Conservation (phyloP, 2,329 filamentous ascomycete genomes). For the Xylariaceae sp. region DNA sequence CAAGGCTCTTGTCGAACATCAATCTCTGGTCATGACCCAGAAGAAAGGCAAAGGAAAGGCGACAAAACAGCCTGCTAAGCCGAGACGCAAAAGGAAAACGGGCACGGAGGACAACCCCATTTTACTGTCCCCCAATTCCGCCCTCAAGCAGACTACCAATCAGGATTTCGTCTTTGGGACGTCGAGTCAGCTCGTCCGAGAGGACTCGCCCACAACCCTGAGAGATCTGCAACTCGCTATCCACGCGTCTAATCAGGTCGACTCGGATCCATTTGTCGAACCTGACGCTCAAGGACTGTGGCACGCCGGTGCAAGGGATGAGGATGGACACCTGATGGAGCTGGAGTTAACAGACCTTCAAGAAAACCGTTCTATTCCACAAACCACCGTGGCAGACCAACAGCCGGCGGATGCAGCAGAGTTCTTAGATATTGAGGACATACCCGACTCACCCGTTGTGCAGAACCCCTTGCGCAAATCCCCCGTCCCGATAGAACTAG, state of each 20-base stretch:
- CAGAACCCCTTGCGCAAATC: neutral
- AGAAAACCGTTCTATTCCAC: too few relatives aligned
- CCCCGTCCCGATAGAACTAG: constrained; percentile 1
- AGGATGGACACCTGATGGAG: constrained; percentile 56
- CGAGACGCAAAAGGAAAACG: constrained; percentile 30
- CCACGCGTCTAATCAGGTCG: constrained; percentile 44
- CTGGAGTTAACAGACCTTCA: constrained; percentile 54
- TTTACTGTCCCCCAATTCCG: constrained; percentile 62
- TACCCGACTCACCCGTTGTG: constrained; percentile 15
- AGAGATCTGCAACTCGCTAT: constrained; percentile 56
- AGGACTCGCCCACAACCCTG: constrained; percentile 61
- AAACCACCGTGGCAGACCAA: constrained; percentile 8
- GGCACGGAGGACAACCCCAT: constrained; percentile 35
- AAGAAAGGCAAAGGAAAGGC: constrained; percentile 30
- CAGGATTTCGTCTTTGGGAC: constrained; percentile 83
- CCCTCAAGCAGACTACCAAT: constrained; percentile 54
- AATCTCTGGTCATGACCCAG: constrained; percentile 25
- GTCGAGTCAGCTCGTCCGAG: constrained; percentile 70
- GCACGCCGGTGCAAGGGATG: constrained; percentile 61
- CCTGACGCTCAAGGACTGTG: constrained; percentile 46
- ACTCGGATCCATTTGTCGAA: constrained; percentile 32
- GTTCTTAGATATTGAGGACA: constrained; percentile 24
- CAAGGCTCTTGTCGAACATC: constrained; percentile 26
- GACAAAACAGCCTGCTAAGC: constrained; percentile 20
- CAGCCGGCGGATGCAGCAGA: neutral